Base-by-base conservation (phyloP, 306 rosid genomes). In the Lagenaria siceraria region DNA sequence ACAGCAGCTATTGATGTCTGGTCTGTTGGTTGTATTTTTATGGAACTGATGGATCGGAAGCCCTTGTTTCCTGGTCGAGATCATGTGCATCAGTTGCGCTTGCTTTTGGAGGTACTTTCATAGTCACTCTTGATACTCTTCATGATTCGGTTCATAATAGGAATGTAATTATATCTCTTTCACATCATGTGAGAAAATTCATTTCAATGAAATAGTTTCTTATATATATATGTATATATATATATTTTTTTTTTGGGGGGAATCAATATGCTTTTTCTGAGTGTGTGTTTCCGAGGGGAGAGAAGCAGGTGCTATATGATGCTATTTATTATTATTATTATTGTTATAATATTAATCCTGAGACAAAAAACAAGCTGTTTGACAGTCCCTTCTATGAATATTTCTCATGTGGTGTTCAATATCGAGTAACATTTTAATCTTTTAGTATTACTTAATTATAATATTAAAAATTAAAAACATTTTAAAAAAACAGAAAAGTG, bases 1-100 rank as follows among this genome's bases (percentile, higher is more conserved):
- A 93, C 98, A 38, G 97, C 97, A 79, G 98, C 98, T 72, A 93
- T 93, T 81, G 98, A 93, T 88, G 92, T 93, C 18, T 93, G 98
- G 98, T 91, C 98, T 42, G 98, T 93, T 43, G 97, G 98, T 68
- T 93, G 98, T 84, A 87, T 93, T 81, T 93, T 93, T 85, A 93
- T 93, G 98, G 98, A 93, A 74, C 84, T 93, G 85, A 93, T 93
- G 97, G 98, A 93, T 79, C 83, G 98, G 65, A 91, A 88, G 83
- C 98, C 98, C 5, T 81, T 93, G 78, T 93, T 93, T 87, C 97
- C 98, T 75, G 98, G 98, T 74, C 86, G 97, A 84, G 98, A 93
- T 90, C 98, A 93, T 10, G 98, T 91, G 72, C 94, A 93, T 79
- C 98, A 93, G 86, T 80, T 93, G 73, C 96, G 96, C 77, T 87